These are phyloP conservation scores for Aureobasidium leucospermi DNA, from an alignment of 2,329 filamentous ascomycete species.

Conservation along the genomic window DNA sequence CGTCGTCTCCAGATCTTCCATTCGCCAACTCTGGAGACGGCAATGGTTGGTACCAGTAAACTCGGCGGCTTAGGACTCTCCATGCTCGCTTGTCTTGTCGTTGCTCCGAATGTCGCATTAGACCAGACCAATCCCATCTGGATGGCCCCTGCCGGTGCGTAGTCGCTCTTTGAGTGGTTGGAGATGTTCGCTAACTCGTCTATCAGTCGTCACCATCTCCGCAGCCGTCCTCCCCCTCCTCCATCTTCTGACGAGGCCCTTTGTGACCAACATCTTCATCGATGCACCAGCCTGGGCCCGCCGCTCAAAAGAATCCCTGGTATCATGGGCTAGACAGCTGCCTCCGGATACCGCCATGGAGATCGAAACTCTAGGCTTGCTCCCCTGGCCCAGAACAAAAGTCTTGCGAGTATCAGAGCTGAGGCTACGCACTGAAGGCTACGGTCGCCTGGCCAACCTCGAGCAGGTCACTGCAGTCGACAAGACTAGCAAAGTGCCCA, in stretches of 20 bases:
- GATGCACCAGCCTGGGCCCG: conserved; percentile 60
- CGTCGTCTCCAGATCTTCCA: conserved; percentile 65
- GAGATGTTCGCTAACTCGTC: neutral
- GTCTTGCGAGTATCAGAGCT: conserved; percentile 22
- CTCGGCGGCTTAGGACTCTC: conserved; percentile 64
- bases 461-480: conserved; percentile 24
- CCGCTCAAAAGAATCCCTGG: conserved; percentile 49
- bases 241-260: conserved; percentile 58
- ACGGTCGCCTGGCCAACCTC: conserved; percentile 22
- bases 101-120: conserved; percentile 51
- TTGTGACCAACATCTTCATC: conserved; percentile 65
- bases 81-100: conserved; percentile 56
- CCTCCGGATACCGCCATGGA: conserved; percentile 35
- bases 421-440: conserved; percentile 18
- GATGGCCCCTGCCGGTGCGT: conserved; percentile 33
- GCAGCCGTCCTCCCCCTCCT: conserved; percentile 59
- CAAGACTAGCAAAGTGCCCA: conserved; percentile 23
- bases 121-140: conserved; percentile 37
- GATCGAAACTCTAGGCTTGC: conserved; percentile 34
- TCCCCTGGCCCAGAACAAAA: conserved; percentile 31
- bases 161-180: no score
- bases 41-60: conserved; percentile 63
- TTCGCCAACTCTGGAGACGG: conserved; percentile 59
- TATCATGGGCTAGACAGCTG: conserved; percentile 44
- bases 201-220: conserved; percentile 51